Base-by-base conservation (phyloP, 345 rosid genomes). In the Salix exigua region DNA sequence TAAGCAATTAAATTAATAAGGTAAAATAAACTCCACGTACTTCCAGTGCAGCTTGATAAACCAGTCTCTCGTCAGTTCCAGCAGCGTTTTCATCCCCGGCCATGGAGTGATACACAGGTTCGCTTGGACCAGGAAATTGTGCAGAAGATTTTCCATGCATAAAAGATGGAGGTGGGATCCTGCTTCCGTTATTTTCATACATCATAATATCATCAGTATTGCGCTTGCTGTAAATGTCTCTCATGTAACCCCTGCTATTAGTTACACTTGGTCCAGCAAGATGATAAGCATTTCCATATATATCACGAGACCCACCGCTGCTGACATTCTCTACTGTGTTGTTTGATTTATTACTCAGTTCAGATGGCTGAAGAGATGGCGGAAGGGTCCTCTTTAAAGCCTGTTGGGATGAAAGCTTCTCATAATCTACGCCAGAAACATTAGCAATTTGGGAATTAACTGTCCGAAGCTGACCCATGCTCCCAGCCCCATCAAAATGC, bases 41-140 rank as follows among this genome's bases (percentile, higher is more conserved):
- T 97, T 91, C 91, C 76, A 96, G 75, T 77, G 96, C 98, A 18
- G 97, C 99, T 82, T 91, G 96, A 86, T 90, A 96, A 79, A 96
- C 81, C 79, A 93, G 82, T 81, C 93, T 87, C 79, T 96, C 99
- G 42, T 91, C 98, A 78, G 48, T 77, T 76, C 77, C 91, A 16
- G 84, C 46, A 75, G 35, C 80, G 75, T 89, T 83, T 46, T 93
- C 98, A 66, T 92, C 94, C 65, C 79, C 88, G 13, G 79, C 46
- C 25, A 82, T 87, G 81, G 88, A 70, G 77, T 82, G 89, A 69
- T 77, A 85, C 68, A 75, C 31, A 66, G 84, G 77, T 67, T 89
- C 94, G 78, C 83, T 85, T 70, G 80, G 73, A 83, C 90, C 88
- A 80, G 83, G 81, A 81, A 68, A 83, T 72, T 84, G 90, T 17